Percentiles rank a stretch among this genome's conserved stretches.
phyloP scores from a whole-genome alignment of 257 asterid genomes.

The Misopates orontium region DNA sequence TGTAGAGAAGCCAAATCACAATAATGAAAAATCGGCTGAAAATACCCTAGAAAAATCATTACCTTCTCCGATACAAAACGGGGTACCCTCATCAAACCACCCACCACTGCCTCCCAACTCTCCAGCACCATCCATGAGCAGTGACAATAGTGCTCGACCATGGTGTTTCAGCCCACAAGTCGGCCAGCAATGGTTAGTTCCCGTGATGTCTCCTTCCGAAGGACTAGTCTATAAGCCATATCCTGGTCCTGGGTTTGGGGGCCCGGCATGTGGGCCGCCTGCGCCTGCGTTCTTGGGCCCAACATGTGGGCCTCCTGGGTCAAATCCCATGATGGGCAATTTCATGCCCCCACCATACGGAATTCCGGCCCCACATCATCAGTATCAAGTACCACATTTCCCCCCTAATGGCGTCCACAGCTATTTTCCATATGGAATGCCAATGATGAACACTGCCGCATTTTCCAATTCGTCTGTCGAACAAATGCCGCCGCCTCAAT shows the following conservation, averaged over 20 bases:
- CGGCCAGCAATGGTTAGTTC: slow-evolving; percentile 83
- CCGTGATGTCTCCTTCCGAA: slow-evolving; percentile 90
- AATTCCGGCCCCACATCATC: slow-evolving; percentile 42
- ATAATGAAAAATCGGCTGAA: slow-evolving; percentile 69
- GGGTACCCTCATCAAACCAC: slow-evolving; percentile 29
- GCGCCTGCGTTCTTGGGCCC: too few species aligned
- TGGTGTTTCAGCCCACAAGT: slow-evolving; percentile 52
- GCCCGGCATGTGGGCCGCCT: slow-evolving; percentile 36
- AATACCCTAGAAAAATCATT: slow-evolving; percentile 49
- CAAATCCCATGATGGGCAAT: slow-evolving; percentile 38
- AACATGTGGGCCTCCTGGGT: slow-evolving; percentile 38
- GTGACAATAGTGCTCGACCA: slow-evolving; percentile 35
- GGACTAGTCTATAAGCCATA: slow-evolving; percentile 88
- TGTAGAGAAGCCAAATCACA: slow-evolving; percentile 36
- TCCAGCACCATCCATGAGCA: slow-evolving; percentile 31
- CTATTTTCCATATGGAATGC: slow-evolving; percentile 54
- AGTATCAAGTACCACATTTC: slow-evolving; percentile 37
- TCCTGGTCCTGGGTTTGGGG: slow-evolving; percentile 51
- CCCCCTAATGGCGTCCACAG: slow-evolving; percentile 44
- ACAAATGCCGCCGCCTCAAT: slow-evolving; percentile 40
- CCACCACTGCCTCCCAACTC: slow-evolving; percentile 31
- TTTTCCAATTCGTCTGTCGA: slow-evolving; percentile 45
- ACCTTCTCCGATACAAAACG: slow-evolving; percentile 43
- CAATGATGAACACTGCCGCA: slow-evolving; percentile 43
- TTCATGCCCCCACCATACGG: slow-evolving; percentile 49